These are phyloP conservation scores for Limonium bicolor DNA, from an alignment of 148 eudicot species.

Conservation along the genomic window DNA sequence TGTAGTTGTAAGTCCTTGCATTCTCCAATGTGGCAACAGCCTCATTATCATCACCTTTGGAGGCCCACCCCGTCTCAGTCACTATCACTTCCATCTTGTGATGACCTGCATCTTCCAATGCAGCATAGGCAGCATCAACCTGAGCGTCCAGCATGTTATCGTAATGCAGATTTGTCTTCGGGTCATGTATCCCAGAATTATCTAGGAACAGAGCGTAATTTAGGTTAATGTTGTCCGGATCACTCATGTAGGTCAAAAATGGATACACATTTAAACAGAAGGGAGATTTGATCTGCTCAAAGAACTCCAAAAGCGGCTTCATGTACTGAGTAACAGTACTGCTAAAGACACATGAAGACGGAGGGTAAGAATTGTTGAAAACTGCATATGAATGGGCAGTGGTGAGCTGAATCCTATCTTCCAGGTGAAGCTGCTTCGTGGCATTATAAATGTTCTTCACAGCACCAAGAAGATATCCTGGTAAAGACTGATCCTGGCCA, in stretches of 20 bases:
- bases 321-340: constrained; percentile 28
- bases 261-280: constrained; percentile 72
- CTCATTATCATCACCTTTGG: constrained; percentile 61
- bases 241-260: constrained; percentile 50
- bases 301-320: constrained; percentile 47
- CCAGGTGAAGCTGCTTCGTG: constrained; percentile 31
- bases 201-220: constrained; percentile 58
- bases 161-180: constrained; percentile 48
- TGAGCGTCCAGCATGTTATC: constrained; percentile 85
- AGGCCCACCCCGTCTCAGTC: constrained; percentile 93
- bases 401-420: constrained; percentile 32
- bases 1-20: constrained; percentile 67
- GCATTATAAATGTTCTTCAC: constrained; percentile 49
- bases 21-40: constrained; percentile 49
- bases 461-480: constrained; percentile 39
- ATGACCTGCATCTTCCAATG: constrained; percentile 61
- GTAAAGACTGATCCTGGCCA: constrained; percentile 25
- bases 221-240: constrained; percentile 46
- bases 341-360: constrained; percentile 44
- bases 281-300: constrained; percentile 43
- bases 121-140: constrained; percentile 77
- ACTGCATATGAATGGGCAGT: constrained; percentile 55
- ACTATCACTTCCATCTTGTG: constrained; percentile 64
- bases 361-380: constrained; percentile 58
- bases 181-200: constrained; percentile 39